Evolutionary conservation across 257 asterid species (phyloP).

Genomic region (Verbascum thapsus): DNA sequence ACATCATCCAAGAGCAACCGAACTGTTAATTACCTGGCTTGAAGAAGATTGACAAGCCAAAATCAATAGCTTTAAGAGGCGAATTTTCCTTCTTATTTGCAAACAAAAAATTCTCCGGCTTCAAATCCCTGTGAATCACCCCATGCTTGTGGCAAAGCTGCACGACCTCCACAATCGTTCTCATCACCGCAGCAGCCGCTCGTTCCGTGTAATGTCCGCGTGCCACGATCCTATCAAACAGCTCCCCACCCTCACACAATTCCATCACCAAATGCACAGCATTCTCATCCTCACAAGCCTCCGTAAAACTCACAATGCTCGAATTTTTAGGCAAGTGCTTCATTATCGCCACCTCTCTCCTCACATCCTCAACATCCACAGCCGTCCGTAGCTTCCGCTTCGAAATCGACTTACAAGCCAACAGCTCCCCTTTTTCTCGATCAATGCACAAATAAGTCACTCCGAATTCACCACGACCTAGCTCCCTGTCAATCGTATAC

Average conservation of each 20-base stretch:
- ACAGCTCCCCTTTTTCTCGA: slow-evolving; percentile 66
- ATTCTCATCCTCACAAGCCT: slow-evolving; percentile 95
- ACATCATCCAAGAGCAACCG: background rate
- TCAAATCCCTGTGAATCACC: slow-evolving; percentile 90
- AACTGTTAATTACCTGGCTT: slow-evolving; percentile 64
- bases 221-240: slow-evolving; percentile 94
- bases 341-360: slow-evolving; percentile 92
- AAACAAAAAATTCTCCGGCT: slow-evolving; percentile 85
- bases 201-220: slow-evolving; percentile 92
- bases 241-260: slow-evolving; percentile 92
- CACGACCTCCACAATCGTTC: slow-evolving; percentile 90
- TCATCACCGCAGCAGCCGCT: slow-evolving; percentile 78
- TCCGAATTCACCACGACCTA: slow-evolving; percentile 94
- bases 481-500: slow-evolving; percentile 70
- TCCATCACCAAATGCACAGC: slow-evolving; percentile 99
- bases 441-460: slow-evolving; percentile 92
- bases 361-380: slow-evolving; percentile 86
- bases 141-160: slow-evolving; percentile 92
- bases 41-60: slow-evolving; percentile 88
- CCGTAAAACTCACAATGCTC: slow-evolving; percentile 75
- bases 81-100: slow-evolving; percentile 94
- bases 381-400: slow-evolving; percentile 89
- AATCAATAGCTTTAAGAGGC: slow-evolving; percentile 94
- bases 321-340: slow-evolving; percentile 81
- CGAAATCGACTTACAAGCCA: slow-evolving; percentile 94